These are phyloP conservation scores for Phoenix roebelenii DNA, from an alignment of 176 grass and related monocot genomes.

Conservation along the genomic window DNA sequence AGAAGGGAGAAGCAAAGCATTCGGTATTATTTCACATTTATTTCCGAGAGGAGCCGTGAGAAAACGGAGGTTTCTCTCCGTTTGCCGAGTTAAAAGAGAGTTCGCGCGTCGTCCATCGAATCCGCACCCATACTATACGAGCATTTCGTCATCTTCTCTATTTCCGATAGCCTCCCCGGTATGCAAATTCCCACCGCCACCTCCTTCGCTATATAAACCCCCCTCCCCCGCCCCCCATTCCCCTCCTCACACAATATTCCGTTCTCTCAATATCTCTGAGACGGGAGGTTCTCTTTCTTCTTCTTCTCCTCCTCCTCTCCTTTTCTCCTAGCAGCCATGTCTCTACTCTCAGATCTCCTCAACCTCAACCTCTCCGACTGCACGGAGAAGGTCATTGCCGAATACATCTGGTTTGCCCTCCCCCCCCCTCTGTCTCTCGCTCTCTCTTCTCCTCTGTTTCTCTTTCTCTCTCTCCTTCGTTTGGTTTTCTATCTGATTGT, in stretches of 20 bases:
- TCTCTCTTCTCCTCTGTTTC: background rate
- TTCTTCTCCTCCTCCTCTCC: background rate
- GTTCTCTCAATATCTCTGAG: background rate
- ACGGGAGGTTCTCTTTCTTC: background rate
- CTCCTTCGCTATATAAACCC: conserved; percentile 32
- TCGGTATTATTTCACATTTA: no score
- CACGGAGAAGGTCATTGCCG: conserved; percentile 66
- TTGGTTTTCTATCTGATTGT: background rate
- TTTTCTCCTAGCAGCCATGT: conserved; percentile 35
- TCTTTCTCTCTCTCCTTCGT: conserved; percentile 7
- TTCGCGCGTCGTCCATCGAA: no score
- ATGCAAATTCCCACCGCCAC: background rate
- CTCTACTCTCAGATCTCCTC: conserved; percentile 54
- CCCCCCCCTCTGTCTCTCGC: conserved; percentile 9
- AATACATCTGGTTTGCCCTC: conserved; percentile 70
- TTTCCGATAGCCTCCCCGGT: conserved; percentile 4
- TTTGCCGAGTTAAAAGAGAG: no score
- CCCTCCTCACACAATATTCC: conserved; percentile 21
- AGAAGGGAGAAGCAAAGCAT: no score
- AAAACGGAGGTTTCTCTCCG: no score
- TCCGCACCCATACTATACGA: no score
- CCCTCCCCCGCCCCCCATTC: background rate
- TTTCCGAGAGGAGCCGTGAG: no score
- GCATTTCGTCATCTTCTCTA: no score
- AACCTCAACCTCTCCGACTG: conserved; percentile 75